Evolutionary conservation across 345 rosid genomes (phyloP).

Genomic region (Pistacia integerrima): DNA sequence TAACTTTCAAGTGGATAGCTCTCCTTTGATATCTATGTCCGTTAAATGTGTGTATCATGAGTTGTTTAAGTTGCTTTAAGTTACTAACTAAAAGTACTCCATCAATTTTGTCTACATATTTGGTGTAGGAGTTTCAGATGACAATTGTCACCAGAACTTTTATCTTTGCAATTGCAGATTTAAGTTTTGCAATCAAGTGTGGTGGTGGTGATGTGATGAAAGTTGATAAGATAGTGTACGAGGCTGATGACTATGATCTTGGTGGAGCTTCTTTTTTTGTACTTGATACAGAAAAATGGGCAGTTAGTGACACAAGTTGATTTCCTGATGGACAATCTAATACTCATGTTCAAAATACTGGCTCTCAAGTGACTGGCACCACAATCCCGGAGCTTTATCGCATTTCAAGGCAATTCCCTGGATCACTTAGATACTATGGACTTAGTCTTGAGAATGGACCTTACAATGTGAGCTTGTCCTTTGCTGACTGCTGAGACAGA

Average conservation of each 20-base stretch:
- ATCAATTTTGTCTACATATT: not conserved
- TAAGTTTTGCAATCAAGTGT: slow-evolving; percentile 35
- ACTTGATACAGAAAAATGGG: slow-evolving; percentile 50
- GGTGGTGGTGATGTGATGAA: slow-evolving; percentile 26
- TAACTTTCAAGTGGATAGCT: not conserved
- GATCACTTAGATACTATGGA: slow-evolving; percentile 47
- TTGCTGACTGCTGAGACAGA: slow-evolving; percentile 20
- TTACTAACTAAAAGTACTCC: no score
- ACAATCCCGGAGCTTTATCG: slow-evolving; percentile 43
- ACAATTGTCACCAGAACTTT: not conserved
- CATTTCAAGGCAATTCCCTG: slow-evolving; percentile 36
- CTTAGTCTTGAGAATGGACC: slow-evolving; percentile 34
- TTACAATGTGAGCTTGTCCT: slow-evolving; percentile 41
- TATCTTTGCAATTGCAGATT: slow-evolving; percentile 25
- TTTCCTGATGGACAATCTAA: slow-evolving; percentile 27
- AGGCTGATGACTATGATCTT: slow-evolving; percentile 42
- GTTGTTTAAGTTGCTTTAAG: no score
- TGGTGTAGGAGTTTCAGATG: slow-evolving; percentile 20
- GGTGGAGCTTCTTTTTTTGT: slow-evolving; percentile 46
- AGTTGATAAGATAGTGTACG: slow-evolving; percentile 36
- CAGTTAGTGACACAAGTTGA: slow-evolving; percentile 53
- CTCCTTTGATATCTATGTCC: no score
- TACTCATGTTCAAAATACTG: slow-evolving; percentile 28
- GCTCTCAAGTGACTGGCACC: slow-evolving; percentile 35
- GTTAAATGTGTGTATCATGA: no score